phyloP scores from a whole-genome alignment of 164 flowering plant species.

The Kingdonia uniflora region DNA sequence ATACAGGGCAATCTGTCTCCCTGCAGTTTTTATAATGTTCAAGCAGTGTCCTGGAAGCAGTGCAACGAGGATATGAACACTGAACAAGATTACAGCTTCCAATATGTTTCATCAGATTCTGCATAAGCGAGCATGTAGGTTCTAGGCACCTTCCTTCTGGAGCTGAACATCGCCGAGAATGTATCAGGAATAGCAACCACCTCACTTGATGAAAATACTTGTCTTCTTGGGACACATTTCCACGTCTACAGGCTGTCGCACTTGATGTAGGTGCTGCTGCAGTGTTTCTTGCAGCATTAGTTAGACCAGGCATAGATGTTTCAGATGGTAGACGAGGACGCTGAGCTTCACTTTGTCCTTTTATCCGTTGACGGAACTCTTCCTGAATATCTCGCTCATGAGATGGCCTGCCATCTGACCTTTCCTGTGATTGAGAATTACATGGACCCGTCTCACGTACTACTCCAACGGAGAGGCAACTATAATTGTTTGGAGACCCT shows the following conservation, averaged over 20 bases:
- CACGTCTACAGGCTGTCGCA: slow-evolving; percentile 22
- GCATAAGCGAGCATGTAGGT: slow-evolving; percentile 36
- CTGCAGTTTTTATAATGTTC: slow-evolving; percentile 44
- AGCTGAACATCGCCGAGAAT: slow-evolving; percentile 69
- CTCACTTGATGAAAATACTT: slow-evolving; percentile 40
- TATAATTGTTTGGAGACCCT: slow-evolving; percentile 39
- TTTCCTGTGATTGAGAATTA: slow-evolving; percentile 36
- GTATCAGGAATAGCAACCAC: slow-evolving; percentile 74
- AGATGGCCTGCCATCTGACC: slow-evolving; percentile 19
- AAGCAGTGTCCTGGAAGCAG: slow-evolving; percentile 30
- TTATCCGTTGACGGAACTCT: slow-evolving; percentile 51
- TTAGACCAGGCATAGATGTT: slow-evolving; percentile 33
- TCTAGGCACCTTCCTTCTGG: slow-evolving; percentile 72
- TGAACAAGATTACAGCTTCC: slow-evolving; percentile 26
- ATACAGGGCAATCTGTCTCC: slow-evolving; percentile 58
- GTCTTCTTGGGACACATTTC: slow-evolving; percentile 25
- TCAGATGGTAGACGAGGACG: slow-evolving; percentile 51
- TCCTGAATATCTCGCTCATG: slow-evolving; percentile 58
- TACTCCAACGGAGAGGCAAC: slow-evolving; percentile 32
- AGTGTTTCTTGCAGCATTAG: slow-evolving; percentile 22
- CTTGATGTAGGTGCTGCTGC: slow-evolving; percentile 21
- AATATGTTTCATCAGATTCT: slow-evolving; percentile 56
- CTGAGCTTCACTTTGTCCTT: slow-evolving; percentile 64
- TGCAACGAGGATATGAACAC: slow-evolving; percentile 63
- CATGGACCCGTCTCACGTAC: slow-evolving; percentile 50